Evolutionary conservation across 768 basidiomycete species (phyloP), one percentile per base, ranked within the genome.

Genomic region (Suillus americanus): DNA sequence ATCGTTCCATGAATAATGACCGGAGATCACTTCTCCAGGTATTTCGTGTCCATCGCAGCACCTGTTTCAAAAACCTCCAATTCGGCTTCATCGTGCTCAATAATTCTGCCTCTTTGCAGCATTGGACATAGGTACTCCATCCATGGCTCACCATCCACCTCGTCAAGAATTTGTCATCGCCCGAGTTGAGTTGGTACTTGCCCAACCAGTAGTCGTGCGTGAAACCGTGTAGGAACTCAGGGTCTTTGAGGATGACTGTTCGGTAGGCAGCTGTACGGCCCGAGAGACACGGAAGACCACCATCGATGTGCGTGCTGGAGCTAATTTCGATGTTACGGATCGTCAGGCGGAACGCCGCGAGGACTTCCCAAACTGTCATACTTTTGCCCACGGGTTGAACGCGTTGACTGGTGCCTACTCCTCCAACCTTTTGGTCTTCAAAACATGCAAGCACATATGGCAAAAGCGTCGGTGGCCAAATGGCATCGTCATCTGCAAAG

Each of bases 81-180:
- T 97, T 93, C 33, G 94, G 94, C 78, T 97, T 97, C 95, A 96
- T 98, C 60, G 94, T 96, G 74, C 89, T 91, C 65, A 95, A 79
- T 16, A 96, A 80, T 78, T 96, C 94, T 16, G 88, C 90, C 78
- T 93, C 91, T 74, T 85, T 86, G 80, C 91, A 94, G 74, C 85
- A 86, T 74, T 94, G 93, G 38, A 96, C 92, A 74, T 94, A 95
- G n/a, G 94, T 96, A 75, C 83, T 90, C 95, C 95, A 97, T 18
- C 94, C 94, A 71, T 96, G 94, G 72, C 87, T 89, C 65, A 97
- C 95, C 92, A 96, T 95, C 95, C 95, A 97, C 53, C 95, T 82
- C 20, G 95, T 98, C 73, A 97, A 79, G 79, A 94, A 97, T 77
- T 97, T 95, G 82, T 94, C 92, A 78, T 95, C 94, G 28, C 94